These are phyloP conservation scores for Ophiocordyceps polyrhachis-furcata DNA, from an alignment of 2,329 filamentous ascomycete genomes.

Conservation along the genomic window DNA sequence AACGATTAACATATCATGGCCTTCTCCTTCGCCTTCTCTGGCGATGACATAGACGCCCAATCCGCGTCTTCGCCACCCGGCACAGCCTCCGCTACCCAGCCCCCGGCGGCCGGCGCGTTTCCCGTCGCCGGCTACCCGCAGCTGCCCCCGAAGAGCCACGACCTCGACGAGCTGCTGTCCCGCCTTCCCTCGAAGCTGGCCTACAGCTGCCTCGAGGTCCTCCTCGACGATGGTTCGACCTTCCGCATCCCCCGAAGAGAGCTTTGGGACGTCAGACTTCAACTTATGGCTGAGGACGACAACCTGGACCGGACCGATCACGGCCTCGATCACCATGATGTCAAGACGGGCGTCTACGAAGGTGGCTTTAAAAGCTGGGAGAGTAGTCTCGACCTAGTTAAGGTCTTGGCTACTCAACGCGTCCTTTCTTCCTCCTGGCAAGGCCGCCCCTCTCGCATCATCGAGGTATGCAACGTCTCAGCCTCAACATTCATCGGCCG, in stretches of 20 bases:
- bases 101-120: constrained; percentile 28
- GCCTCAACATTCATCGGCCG: not conserved
- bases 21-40: too few species aligned
- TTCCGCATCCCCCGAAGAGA: constrained; percentile 51
- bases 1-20: too few species aligned
- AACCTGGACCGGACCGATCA: constrained; percentile 7
- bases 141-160: constrained; percentile 33
- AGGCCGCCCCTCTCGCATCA: constrained; percentile 21
- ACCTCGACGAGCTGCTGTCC: constrained; percentile 30
- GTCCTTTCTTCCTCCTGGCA: constrained; percentile 14
- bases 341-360: constrained; percentile 68
- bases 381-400: constrained; percentile 63
- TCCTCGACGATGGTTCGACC: constrained; percentile 32
- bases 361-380: constrained; percentile 85
- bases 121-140: constrained; percentile 42
- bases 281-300: constrained; percentile 59
- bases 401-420: constrained; percentile 33
- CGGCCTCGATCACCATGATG: constrained; percentile 49
- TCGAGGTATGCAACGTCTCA: constrained; percentile 25
- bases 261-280: constrained; percentile 63
- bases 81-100: too few species aligned
- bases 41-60: too few species aligned
- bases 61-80: too few species aligned
- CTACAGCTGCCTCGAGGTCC: constrained; percentile 42
- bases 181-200: constrained; percentile 55